Conservation (phyloP, 441 rosid genomes). For the Pelargonium myrrhifolium region DNA sequence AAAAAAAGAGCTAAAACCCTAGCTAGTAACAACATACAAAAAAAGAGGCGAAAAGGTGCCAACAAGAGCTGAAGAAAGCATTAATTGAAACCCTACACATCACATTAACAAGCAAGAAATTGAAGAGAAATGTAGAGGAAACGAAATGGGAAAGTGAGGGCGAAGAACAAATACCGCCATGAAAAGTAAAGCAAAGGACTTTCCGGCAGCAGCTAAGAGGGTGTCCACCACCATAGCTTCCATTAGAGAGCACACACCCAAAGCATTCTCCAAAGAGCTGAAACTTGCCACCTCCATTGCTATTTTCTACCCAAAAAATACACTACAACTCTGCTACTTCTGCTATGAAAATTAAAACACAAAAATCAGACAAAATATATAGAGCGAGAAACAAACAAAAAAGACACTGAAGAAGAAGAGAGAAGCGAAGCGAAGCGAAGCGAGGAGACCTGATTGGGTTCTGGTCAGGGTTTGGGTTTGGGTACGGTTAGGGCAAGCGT, state of each 20-base stretch:
- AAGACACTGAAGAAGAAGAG: neutral
- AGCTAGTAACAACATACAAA: neutral
- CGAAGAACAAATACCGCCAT: neutral
- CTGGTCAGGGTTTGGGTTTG: neutral
- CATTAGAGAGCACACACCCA: neutral
- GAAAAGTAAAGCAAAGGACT: neutral
- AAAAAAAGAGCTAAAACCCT: neutral
- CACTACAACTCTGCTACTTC: neutral
- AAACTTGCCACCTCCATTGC: conserved; percentile 2
- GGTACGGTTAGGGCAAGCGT: conserved; percentile 4
- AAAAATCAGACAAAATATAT: neutral
- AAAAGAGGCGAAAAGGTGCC: neutral
- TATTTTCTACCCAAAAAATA: neutral
- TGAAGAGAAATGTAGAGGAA: neutral
- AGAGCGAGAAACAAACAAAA: conserved; percentile 1
- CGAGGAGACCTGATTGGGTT: conserved; percentile 2
- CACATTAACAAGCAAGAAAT: neutral
- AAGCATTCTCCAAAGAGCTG: neutral
- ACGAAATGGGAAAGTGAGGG: neutral
- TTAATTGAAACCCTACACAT: neutral
- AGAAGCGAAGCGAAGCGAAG: neutral
- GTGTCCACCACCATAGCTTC: conserved; percentile 5
- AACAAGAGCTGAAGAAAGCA: neutral
- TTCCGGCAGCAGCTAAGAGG: conserved; percentile 2
- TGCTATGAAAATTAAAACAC: neutral